These are phyloP conservation scores for Linnemannia exigua DNA, from an alignment of 192 early-diverging fungal species.

Conservation along the genomic window DNA sequence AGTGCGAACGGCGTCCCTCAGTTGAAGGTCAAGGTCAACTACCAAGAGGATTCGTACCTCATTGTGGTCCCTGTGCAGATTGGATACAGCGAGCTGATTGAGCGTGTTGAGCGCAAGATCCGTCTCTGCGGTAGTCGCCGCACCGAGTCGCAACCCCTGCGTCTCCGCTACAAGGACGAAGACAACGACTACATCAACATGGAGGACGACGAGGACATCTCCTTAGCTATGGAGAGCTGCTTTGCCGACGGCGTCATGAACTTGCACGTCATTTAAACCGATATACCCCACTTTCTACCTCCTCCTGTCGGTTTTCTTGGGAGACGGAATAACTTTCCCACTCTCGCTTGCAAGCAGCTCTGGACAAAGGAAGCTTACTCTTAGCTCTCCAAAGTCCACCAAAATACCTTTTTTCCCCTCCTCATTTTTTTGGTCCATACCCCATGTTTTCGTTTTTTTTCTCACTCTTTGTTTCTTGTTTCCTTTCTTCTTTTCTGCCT, in stretches of 20 bases:
- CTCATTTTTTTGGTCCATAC: slow-evolving; percentile 6
- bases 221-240: slow-evolving; percentile 88
- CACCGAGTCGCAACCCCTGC: slow-evolving; percentile 65
- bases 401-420: background rate
- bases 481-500: background rate
- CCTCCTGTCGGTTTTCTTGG: background rate
- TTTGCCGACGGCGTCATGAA: slow-evolving; percentile 61
- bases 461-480: background rate
- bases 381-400: background rate
- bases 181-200: slow-evolving; percentile 94
- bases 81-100: slow-evolving; percentile 80
- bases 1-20: slow-evolving; percentile 57
- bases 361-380: background rate
- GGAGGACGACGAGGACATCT: slow-evolving; percentile 93
- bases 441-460: background rate
- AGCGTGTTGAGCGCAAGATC: slow-evolving; percentile 92
- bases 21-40: slow-evolving; percentile 91
- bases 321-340: background rate
- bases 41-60: slow-evolving; percentile 88
- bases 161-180: slow-evolving; percentile 93
- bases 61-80: slow-evolving; percentile 85
- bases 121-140: slow-evolving; percentile 80
- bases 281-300: background rate
- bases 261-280: slow-evolving; percentile 64
- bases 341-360: background rate